These are phyloP conservation scores for Aspergillus japonicus DNA, from an alignment of 2,329 filamentous ascomycete species.

Conservation along the genomic window DNA sequence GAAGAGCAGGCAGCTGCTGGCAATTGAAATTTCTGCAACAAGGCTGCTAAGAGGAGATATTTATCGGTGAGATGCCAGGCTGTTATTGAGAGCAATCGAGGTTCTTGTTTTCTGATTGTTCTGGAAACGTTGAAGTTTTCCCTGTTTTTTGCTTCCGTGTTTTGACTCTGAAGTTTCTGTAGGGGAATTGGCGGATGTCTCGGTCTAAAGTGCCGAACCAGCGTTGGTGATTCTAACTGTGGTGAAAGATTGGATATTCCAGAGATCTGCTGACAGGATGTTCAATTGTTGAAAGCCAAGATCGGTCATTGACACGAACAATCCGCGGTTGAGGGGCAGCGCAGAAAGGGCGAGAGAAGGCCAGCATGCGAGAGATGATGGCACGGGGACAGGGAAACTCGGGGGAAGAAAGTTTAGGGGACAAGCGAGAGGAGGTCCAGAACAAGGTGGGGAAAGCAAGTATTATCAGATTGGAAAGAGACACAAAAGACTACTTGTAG, in stretches of 20 bases:
- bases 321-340: background rate
- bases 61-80: background rate
- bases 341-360: background rate
- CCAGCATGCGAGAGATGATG: background rate
- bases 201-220: background rate
- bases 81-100: background rate
- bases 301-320: slow-evolving; percentile 2
- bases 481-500: background rate
- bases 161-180: slow-evolving; percentile 1
- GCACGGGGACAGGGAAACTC: background rate
- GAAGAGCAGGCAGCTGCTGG: slow-evolving; percentile 7
- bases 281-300: slow-evolving; percentile 5
- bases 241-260: background rate
- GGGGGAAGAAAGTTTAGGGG: background rate
- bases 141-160: background rate
- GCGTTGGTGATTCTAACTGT: background rate
- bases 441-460: background rate
- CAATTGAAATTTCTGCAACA: background rate
- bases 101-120: background rate
- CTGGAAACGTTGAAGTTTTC: background rate
- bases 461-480: background rate
- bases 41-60: background rate
- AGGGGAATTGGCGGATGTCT: background rate
- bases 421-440: background rate
- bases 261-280: background rate